Conservation (phyloP, 2,329 filamentous ascomycete genomes). For the Phialemoniopsis sp. region DNA sequence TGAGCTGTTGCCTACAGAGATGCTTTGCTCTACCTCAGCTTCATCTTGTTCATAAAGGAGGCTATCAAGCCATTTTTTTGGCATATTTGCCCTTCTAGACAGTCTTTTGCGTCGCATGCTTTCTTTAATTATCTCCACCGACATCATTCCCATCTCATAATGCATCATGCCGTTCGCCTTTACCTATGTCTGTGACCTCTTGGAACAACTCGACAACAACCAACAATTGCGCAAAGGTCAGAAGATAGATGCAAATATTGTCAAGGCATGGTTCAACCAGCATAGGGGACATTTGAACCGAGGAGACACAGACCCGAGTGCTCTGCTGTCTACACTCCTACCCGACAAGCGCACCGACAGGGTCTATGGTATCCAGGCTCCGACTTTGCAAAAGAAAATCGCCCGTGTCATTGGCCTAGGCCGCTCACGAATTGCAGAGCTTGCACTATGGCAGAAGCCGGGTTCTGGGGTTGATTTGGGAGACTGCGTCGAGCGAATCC, state of each 20-base stretch:
- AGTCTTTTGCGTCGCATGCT: too few species aligned
- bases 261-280: slow-evolving; percentile 64
- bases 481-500: slow-evolving; percentile 63
- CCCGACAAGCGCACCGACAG: slow-evolving; percentile 74
- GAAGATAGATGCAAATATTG: slow-evolving; percentile 24
- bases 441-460: slow-evolving; percentile 58
- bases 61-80: too few species aligned
- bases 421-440: slow-evolving; percentile 51
- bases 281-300: slow-evolving; percentile 57
- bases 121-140: background rate
- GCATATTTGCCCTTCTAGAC: too few species aligned
- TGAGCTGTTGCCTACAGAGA: too few species aligned
- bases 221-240: slow-evolving; percentile 22
- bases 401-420: slow-evolving; percentile 63
- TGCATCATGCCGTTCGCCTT: slow-evolving; percentile 62
- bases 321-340: slow-evolving; percentile 71
- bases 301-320: slow-evolving; percentile 51
- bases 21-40: too few species aligned
- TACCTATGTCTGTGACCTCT: slow-evolving; percentile 66
- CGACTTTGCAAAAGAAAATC: slow-evolving; percentile 62
- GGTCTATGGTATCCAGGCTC: slow-evolving; percentile 66
- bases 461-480: slow-evolving; percentile 63
- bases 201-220: slow-evolving; percentile 60
- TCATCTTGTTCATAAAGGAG: too few species aligned
- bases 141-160: background rate